These are phyloP conservation scores for Haplosporangium gracile DNA, from an alignment of 192 early-diverging fungal species.

Conservation along the genomic window DNA sequence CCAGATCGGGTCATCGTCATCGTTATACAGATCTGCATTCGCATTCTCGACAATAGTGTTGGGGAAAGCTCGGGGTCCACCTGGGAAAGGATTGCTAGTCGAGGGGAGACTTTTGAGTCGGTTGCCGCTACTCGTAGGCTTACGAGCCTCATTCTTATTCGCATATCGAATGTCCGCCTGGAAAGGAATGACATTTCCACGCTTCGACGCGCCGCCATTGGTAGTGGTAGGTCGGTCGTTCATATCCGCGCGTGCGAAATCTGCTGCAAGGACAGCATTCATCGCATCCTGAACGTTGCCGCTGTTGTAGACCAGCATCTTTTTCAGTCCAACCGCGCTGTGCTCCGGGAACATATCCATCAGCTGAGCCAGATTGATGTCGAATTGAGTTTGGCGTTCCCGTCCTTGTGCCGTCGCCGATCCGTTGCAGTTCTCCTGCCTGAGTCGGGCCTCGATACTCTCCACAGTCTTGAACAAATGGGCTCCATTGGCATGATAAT, in stretches of 20 bases:
- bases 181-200: constrained; percentile 23
- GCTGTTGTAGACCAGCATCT: constrained; percentile 47
- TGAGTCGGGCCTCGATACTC: constrained; percentile 33
- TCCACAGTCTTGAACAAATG: constrained; percentile 49
- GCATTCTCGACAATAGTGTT: constrained; percentile 52
- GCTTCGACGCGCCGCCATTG: constrained; percentile 12
- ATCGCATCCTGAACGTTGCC: constrained; percentile 52
- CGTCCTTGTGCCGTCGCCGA: constrained; percentile 12
- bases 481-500: constrained; percentile 42
- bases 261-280: constrained; percentile 55
- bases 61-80: constrained; percentile 25
- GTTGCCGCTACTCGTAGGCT: constrained; percentile 7
- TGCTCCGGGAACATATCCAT: constrained; percentile 56
- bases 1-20: constrained; percentile 62
- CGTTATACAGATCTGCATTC: constrained; percentile 50
- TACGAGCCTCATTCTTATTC: constrained; percentile 20
- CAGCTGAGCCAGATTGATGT: constrained; percentile 43
- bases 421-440: constrained; percentile 18
- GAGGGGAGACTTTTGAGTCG: constrained; percentile 35
- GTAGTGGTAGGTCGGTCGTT: constrained; percentile 6
- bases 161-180: constrained; percentile 33
- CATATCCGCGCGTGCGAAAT: constrained; percentile 32
- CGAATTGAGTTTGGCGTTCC: constrained; percentile 43
- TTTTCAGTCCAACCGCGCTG: constrained; percentile 42
- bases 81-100: constrained; percentile 29